A percentile compares a stretch with the other conserved stretches of the same genome.
phyloP scores from a whole-genome alignment of 1,139 yeast genomes.

The Diutina sp. region DNA sequence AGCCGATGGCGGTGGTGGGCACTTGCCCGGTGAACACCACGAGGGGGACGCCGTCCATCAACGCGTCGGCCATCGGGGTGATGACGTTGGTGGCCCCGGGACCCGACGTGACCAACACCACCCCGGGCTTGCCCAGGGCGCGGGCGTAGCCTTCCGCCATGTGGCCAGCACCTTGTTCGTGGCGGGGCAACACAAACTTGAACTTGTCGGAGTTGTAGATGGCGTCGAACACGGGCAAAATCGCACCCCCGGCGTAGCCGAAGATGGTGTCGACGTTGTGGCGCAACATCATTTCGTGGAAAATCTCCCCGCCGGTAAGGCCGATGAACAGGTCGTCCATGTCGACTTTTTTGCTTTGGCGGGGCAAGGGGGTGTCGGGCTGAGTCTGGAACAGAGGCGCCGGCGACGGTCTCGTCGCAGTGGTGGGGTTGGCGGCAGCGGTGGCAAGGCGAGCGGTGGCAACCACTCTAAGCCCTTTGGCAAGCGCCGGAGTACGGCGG shows the following conservation, averaged over 20 bases:
- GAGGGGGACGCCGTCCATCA: slow-evolving; percentile 94
- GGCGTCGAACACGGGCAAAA: slow-evolving; percentile 94
- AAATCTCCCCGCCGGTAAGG: slow-evolving; percentile 91
- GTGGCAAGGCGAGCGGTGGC: slow-evolving; percentile 1
- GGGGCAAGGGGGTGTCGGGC: neutral
- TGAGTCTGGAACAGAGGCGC: neutral
- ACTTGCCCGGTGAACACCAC: slow-evolving; percentile 98
- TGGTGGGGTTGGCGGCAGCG: neutral
- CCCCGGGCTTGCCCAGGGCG: slow-evolving; percentile 96
- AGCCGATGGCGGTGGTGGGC: slow-evolving; percentile 88
- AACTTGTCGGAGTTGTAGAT: slow-evolving; percentile 84
- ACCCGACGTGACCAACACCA: slow-evolving; percentile 93
- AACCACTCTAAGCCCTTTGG: neutral
- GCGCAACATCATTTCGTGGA: slow-evolving; percentile 97
- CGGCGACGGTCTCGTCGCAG: neutral
- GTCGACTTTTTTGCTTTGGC: slow-evolving; percentile 6
- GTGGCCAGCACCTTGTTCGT: slow-evolving; percentile 99
- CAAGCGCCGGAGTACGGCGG: slow-evolving; percentile 1
- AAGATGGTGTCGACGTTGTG: slow-evolving; percentile 91
- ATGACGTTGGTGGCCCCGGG: slow-evolving; percentile 98
- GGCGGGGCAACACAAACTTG: slow-evolving; percentile 86
- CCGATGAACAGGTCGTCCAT: slow-evolving; percentile 90
- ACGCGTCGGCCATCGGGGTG: slow-evolving; percentile 96
- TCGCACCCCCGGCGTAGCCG: slow-evolving; percentile 98
- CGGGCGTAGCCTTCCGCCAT: slow-evolving; percentile 99